Evolutionary conservation across 2,329 filamentous ascomycete genomes (phyloP), one percentile per base, ranked within the genome.

Genomic region (Colletotrichum echinochloae): DNA sequence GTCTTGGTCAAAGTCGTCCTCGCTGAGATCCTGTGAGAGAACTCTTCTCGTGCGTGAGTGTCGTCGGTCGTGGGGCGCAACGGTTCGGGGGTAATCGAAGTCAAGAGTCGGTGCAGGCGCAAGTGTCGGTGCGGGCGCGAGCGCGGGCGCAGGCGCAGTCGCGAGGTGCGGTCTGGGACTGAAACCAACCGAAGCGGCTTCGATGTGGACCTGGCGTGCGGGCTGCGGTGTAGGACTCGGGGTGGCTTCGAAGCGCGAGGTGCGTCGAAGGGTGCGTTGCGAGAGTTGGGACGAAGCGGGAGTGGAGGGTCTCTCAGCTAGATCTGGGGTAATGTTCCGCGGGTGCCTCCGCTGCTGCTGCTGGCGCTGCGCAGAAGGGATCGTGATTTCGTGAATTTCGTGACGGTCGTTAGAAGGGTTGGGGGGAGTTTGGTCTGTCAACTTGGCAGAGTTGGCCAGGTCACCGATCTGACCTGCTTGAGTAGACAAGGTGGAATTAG

Each of bases 361-460:
- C 79, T 82, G 81, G 78, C 77, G 80, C 76, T 78, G 77, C 70
- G 78, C 76, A 75, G 76, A 73, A 72, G 80, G 73, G 67, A 78
- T 78, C 77, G 81, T 81, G 76, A 81, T 79, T 77, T 85, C 85
- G 85, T 87, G 78, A 80, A 76, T 81, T 78, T 87, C 85, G 87
- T 87, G 81, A 85, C 82, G 83, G 85, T 88, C 86, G 83, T 87
- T 78, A 86, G 78, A 78, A 74, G 77, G 76, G 56, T 78, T 76
- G 60, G 78, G 76, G 73, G 80, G 76, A 66, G 76, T 81, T 79
- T 78, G 79, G 78, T 78, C 81, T 75, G 83, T 82, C 84, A 84
- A 82, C 78, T 82, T 83, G 81, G 82, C 83, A 80, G 80, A 79
- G 74, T 74, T 74, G 76, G 76, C 76, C 73, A 75, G 76, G 75